Conservation (phyloP, 345 rosid species). For the Boechera divaricarpa region DNA sequence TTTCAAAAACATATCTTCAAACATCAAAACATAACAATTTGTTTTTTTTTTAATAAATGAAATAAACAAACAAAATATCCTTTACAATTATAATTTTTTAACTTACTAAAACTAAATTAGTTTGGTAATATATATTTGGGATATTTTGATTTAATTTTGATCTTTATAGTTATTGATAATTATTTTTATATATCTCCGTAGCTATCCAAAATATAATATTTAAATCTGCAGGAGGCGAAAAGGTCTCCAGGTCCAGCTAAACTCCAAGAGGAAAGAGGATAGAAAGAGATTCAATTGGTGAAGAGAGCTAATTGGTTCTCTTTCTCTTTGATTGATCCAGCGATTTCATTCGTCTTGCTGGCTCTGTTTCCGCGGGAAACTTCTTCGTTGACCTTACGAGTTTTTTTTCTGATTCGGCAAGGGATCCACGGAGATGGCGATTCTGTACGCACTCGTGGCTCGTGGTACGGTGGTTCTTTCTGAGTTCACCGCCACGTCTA, state of each 20-base stretch:
- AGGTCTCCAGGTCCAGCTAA: constrained; percentile 40
- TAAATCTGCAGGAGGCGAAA: constrained; percentile 26
- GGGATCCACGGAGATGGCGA: constrained; percentile 63
- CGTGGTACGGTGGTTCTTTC: constrained; percentile 91
- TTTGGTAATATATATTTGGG: not conserved
- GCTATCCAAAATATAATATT: constrained; percentile 10
- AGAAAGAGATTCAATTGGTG: constrained; percentile 32
- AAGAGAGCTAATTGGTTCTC: constrained; percentile 29
- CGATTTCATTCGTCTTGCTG: constrained; percentile 32
- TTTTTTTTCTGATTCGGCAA: not conserved
- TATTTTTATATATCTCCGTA: not conserved
- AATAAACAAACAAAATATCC: no score
- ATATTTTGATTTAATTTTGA: not conserved
- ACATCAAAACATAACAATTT: no score
- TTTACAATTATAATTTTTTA: not conserved
- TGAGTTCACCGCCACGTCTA: constrained; percentile 74
- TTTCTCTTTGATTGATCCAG: constrained; percentile 37
- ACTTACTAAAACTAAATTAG: not conserved
- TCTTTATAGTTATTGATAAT: not conserved
- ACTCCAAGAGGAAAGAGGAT: constrained; percentile 33
- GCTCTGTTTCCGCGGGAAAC: constrained; percentile 41
- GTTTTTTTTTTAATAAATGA: not conserved
- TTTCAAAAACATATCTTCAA: not conserved
- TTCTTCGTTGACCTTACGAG: constrained; percentile 36
- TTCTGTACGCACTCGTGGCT: constrained; percentile 87